Percentiles rank a stretch among this genome's conserved stretches.
phyloP scores from a whole-genome alignment of 306 rosid genomes.

The Alnus glutinosa region DNA sequence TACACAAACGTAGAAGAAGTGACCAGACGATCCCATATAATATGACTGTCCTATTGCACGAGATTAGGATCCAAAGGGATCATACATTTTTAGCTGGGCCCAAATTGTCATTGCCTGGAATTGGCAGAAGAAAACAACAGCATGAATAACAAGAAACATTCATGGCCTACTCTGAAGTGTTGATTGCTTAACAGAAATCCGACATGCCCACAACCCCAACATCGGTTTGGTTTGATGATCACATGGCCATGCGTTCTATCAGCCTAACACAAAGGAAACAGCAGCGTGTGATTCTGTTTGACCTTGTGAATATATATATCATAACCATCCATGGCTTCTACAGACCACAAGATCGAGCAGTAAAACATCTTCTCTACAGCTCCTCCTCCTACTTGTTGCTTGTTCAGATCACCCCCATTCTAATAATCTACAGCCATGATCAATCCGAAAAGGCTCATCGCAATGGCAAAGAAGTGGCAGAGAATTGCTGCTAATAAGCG shows the following conservation, averaged over 20 bases:
- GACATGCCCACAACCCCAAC: not conserved
- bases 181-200: not conserved
- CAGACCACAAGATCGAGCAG: not conserved
- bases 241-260: not conserved
- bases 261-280: not conserved
- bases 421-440: not conserved
- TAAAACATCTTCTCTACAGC: not conserved
- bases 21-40: too few relatives aligned
- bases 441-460: not conserved
- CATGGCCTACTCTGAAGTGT: not conserved
- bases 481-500: not conserved
- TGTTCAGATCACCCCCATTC: not conserved
- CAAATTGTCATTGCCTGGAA: not conserved
- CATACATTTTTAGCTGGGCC: not conserved
- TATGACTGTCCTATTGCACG: too few relatives aligned
- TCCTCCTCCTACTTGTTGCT: not conserved
- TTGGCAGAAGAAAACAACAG: not conserved
- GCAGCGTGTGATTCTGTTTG: not conserved
- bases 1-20: too few relatives aligned
- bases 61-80: not conserved
- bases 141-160: not conserved
- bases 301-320: not conserved
- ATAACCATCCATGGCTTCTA: not conserved
- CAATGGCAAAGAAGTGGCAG: constrained; percentile 6
- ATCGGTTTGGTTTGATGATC: not conserved